These are phyloP conservation scores for Termitomyces heimii DNA, from an alignment of 768 basidiomycete species.

Conservation along the genomic window DNA sequence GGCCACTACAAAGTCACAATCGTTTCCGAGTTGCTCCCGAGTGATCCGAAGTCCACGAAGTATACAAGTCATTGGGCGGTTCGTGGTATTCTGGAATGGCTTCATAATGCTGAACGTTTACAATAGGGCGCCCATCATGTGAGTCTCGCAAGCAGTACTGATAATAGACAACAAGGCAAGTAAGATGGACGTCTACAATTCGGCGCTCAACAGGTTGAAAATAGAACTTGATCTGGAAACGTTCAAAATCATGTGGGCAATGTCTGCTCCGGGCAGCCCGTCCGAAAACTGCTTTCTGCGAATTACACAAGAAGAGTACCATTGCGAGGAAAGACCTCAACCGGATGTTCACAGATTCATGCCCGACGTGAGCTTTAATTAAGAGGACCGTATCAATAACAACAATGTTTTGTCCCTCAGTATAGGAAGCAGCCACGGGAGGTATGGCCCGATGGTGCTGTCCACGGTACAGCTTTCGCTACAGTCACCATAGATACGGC, in stretches of 20 bases:
- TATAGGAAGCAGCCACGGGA: slow-evolving; percentile 28
- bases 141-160: slow-evolving; percentile 38
- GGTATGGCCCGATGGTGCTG: slow-evolving; percentile 23
- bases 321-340: slow-evolving; percentile 28
- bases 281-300: slow-evolving; percentile 63
- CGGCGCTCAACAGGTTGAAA: background rate
- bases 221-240: slow-evolving; percentile 65
- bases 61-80: slow-evolving; percentile 86
- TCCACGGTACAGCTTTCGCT: slow-evolving; percentile 45
- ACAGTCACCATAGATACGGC: slow-evolving; percentile 63
- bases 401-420: slow-evolving; percentile 8
- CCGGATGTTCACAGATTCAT: slow-evolving; percentile 40
- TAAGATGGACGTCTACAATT: background rate
- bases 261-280: slow-evolving; percentile 51
- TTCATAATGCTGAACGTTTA: background rate
- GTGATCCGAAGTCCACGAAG: slow-evolving; percentile 57
- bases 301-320: slow-evolving; percentile 54
- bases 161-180: slow-evolving; percentile 46
- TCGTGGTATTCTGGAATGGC: slow-evolving; percentile 14
- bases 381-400: background rate
- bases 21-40: slow-evolving; percentile 63
- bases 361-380: slow-evolving; percentile 36
- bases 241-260: slow-evolving; percentile 63
- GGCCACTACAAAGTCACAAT: slow-evolving; percentile 60
- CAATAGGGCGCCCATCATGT: slow-evolving; percentile 77